Conservation (phyloP, 1,139 yeast species). For the Saccharomyces pastorianus region DNA sequence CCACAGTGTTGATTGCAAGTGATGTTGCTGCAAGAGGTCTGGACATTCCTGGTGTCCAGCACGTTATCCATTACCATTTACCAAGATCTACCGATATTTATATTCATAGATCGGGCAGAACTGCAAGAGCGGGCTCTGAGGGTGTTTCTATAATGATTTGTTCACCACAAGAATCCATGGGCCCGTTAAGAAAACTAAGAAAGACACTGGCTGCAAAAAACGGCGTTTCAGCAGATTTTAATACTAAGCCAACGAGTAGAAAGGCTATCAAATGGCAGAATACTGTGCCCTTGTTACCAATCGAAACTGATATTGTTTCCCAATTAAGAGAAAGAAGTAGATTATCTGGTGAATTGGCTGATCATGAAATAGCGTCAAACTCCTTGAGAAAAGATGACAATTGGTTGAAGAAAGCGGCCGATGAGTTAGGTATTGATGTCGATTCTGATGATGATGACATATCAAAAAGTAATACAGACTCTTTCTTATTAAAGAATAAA, state of each 20-base stretch:
- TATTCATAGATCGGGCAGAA: slow-evolving; percentile 94
- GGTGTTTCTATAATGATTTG: slow-evolving; percentile 92
- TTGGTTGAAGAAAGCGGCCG: slow-evolving; percentile 89
- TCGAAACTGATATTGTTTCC: slow-evolving; percentile 64
- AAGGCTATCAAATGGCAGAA: slow-evolving; percentile 38
- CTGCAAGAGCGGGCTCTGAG: slow-evolving; percentile 90
- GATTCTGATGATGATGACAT: slow-evolving; percentile 48
- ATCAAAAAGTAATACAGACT: slow-evolving; percentile 38
- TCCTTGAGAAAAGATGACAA: slow-evolving; percentile 62
- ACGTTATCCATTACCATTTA: slow-evolving; percentile 90
- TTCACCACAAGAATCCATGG: slow-evolving; percentile 88
- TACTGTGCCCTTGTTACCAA: slow-evolving; percentile 64
- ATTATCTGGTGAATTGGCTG: slow-evolving; percentile 68
- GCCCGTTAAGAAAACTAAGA: slow-evolving; percentile 72
- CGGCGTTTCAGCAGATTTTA: neutral
- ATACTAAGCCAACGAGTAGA: slow-evolving; percentile 15
- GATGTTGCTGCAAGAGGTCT: slow-evolving; percentile 98
- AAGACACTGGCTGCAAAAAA: slow-evolving; percentile 44
- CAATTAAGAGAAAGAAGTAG: slow-evolving; percentile 64
- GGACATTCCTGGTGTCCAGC: slow-evolving; percentile 85
- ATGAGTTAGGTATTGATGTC: slow-evolving; percentile 72
- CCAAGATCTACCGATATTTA: slow-evolving; percentile 94
- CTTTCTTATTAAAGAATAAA: slow-evolving; percentile 54
- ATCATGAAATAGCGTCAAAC: slow-evolving; percentile 51
- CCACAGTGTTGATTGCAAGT: slow-evolving; percentile 79